These are phyloP conservation scores for Entomortierella lignicola DNA, from an alignment of 192 early-diverging fungal species.

Conservation along the genomic window DNA sequence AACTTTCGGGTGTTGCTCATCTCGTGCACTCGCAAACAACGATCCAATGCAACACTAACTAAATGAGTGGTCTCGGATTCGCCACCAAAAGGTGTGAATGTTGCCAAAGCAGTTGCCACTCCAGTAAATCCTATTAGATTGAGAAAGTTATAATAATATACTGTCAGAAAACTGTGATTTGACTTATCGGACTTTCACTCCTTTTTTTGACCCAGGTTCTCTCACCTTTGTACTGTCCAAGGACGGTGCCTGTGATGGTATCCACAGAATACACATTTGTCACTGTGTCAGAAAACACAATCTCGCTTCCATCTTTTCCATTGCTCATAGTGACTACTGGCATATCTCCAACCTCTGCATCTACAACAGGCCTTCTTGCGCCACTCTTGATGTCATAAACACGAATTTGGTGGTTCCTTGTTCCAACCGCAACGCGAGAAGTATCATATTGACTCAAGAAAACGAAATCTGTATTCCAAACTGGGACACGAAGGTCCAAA, in stretches of 20 bases:
- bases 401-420: slow-evolving; percentile 82
- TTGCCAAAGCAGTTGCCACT: slow-evolving; percentile 58
- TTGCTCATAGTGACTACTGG: slow-evolving; percentile 69
- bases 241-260: slow-evolving; percentile 63
- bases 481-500: slow-evolving; percentile 84
- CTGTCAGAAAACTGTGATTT: background rate
- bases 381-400: slow-evolving; percentile 81
- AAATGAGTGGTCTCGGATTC: slow-evolving; percentile 44
- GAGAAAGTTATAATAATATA: background rate
- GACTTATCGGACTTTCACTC: background rate
- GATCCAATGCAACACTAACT: slow-evolving; percentile 77
- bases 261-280: slow-evolving; percentile 71
- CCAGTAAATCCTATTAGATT: slow-evolving; percentile 58
- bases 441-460: slow-evolving; percentile 71
- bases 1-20: slow-evolving; percentile 60
- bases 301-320: slow-evolving; percentile 63
- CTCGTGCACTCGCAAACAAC: slow-evolving; percentile 83
- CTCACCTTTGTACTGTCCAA: slow-evolving; percentile 72
- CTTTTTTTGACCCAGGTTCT: background rate
- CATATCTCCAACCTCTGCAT: slow-evolving; percentile 74
- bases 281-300: slow-evolving; percentile 74
- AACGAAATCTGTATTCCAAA: slow-evolving; percentile 89
- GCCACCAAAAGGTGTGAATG: slow-evolving; percentile 39
- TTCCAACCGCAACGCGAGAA: slow-evolving; percentile 71
- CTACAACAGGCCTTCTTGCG: slow-evolving; percentile 74